phyloP scores from a whole-genome alignment of 257 asterid genomes.

The Primulina eburnea region DNA sequence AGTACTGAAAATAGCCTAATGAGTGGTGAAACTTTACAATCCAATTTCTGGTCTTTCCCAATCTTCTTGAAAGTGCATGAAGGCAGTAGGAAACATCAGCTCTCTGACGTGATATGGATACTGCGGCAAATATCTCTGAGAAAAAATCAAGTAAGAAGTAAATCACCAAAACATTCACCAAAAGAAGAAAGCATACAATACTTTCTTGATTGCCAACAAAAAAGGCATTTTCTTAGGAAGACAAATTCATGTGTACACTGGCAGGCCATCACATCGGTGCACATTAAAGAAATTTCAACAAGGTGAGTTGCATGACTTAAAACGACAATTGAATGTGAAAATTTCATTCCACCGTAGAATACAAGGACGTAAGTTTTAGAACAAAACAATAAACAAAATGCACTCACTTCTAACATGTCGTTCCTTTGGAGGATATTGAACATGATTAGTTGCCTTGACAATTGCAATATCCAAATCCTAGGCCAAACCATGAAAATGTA shows the following conservation, averaged over 20 bases:
- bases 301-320: too few relatives aligned
- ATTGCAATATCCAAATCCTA: slow-evolving; percentile 92
- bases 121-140: slow-evolving; percentile 63
- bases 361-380: background rate
- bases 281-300: too few relatives aligned
- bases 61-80: slow-evolving; percentile 77
- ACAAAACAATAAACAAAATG: slow-evolving; percentile 15
- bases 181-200: background rate
- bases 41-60: slow-evolving; percentile 77
- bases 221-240: too few relatives aligned
- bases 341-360: background rate
- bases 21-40: slow-evolving; percentile 42
- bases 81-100: slow-evolving; percentile 93
- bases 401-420: slow-evolving; percentile 84
- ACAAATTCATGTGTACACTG: too few relatives aligned
- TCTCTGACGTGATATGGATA: slow-evolving; percentile 62
- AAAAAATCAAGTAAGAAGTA: background rate
- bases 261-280: too few relatives aligned
- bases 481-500: slow-evolving; percentile 8
- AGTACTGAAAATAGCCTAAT: background rate
- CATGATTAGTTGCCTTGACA: slow-evolving; percentile 88
- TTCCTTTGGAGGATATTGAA: slow-evolving; percentile 86
- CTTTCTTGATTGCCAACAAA: too few relatives aligned
- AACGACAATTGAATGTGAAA: too few relatives aligned
- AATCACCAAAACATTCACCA: background rate